Conservation (phyloP, 2,329 filamentous ascomycete genomes). For the Metarhizium humberi region DNA sequence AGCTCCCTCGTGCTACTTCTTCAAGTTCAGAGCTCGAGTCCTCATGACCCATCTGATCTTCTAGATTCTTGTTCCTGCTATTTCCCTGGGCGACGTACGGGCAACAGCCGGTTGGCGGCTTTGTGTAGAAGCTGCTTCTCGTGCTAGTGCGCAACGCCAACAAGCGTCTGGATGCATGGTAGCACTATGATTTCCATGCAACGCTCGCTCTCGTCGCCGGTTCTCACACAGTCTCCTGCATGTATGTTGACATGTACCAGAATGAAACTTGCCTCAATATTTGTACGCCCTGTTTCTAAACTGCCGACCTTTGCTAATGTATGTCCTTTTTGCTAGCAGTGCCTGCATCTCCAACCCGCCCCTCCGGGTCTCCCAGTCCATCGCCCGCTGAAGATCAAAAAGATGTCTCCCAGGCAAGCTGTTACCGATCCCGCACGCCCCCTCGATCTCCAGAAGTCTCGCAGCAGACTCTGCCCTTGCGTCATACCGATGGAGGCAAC, state of each 20-base stretch:
- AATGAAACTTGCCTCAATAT: background rate
- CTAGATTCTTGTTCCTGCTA: background rate
- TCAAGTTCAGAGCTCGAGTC: background rate
- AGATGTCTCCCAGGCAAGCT: conserved; percentile 31
- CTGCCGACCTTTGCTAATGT: conserved; percentile 17
- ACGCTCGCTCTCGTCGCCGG: conserved; percentile 53
- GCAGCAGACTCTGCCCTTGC: conserved; percentile 28
- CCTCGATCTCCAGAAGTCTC: conserved; percentile 35
- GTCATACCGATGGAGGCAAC: conserved; percentile 34
- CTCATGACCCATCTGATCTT: background rate
- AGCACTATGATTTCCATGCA: conserved; percentile 54
- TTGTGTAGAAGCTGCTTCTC: conserved; percentile 18
- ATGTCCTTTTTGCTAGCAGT: conserved; percentile 18
- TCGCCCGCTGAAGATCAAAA: conserved; percentile 40
- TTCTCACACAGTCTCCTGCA: conserved; percentile 46
- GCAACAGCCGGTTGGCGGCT: conserved; percentile 14
- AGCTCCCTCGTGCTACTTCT: background rate
- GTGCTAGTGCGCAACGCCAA: conserved; percentile 23
- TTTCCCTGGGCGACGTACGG: background rate
- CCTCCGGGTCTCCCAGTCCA: conserved; percentile 46
- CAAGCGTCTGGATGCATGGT: conserved; percentile 27
- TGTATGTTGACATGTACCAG: conserved; percentile 38
- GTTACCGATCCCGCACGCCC: conserved; percentile 46
- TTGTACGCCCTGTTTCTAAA: background rate
- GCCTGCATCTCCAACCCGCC: conserved; percentile 21